A percentile compares a stretch with the other conserved stretches of the same genome.
These are phyloP conservation scores for Clitoria ternatea DNA, from an alignment of 306 rosid genomes.

Conservation along the genomic window DNA sequence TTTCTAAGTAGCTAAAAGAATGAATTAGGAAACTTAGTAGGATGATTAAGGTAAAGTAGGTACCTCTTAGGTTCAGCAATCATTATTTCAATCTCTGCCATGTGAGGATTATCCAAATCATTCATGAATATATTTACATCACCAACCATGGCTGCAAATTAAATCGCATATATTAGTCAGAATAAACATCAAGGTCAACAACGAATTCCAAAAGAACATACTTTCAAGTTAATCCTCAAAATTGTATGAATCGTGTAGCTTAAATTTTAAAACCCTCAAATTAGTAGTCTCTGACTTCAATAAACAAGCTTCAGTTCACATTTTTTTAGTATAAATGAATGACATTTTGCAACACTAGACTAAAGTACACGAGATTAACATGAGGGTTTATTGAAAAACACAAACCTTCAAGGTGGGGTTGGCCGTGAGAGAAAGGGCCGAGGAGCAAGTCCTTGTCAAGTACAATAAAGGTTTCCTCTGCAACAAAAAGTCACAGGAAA, in stretches of 20 bases:
- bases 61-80: constrained; percentile 87
- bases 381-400: no score
- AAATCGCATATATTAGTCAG: constrained; percentile 30
- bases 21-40: no score
- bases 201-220: no score
- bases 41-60: constrained; percentile 18
- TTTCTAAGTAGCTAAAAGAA: no score
- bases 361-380: no score
- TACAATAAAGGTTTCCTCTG: constrained; percentile 80
- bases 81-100: constrained; percentile 92
- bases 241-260: no score
- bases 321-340: no score
- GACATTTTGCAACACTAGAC: no score
- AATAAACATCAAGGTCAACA: background rate
- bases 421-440: constrained; percentile 65
- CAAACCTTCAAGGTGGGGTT: constrained; percentile 79
- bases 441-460: constrained; percentile 63
- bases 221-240: no score
- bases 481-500: background rate
- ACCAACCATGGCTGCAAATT: constrained; percentile 80
- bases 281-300: no score
- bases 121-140: constrained; percentile 95
- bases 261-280: no score
- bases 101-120: constrained; percentile 59
- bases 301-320: no score